Evolutionary conservation across 2,329 filamentous ascomycete genomes (phyloP).

Genomic region (Aspergillus jensenii): DNA sequence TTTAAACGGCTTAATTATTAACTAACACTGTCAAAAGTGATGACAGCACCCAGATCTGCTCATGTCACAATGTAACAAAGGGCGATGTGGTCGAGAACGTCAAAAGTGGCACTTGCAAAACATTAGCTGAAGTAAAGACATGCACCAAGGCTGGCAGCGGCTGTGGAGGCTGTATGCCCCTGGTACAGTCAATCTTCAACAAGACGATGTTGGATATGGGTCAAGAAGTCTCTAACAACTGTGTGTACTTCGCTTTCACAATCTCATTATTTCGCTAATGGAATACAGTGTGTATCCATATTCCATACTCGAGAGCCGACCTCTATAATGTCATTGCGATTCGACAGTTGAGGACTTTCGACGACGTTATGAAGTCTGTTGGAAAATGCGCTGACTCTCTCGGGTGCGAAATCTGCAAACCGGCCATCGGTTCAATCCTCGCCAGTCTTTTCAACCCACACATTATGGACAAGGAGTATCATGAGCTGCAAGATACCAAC

Average conservation of each 20-base stretch:
- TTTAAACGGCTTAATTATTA: background rate
- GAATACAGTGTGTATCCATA: conserved; percentile 69
- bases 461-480: conserved; percentile 67
- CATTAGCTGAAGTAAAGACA: conserved; percentile 77
- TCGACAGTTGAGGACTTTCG: conserved; percentile 71
- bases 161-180: conserved; percentile 85
- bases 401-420: conserved; percentile 86
- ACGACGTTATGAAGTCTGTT: conserved; percentile 73
- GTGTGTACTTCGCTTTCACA: conserved; percentile 22
- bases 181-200: conserved; percentile 88
- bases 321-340: conserved; percentile 88
- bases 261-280: conserved; percentile 5
- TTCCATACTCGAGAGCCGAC: conserved; percentile 78
- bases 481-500: conserved; percentile 86
- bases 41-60: conserved; percentile 86
- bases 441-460: conserved; percentile 81
- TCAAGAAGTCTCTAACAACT: conserved; percentile 79
- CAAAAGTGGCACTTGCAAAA: conserved; percentile 78
- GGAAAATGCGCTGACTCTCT: conserved; percentile 71
- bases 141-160: conserved; percentile 92
- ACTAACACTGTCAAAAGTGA: conserved; percentile 41
- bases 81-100: conserved; percentile 71
- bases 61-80: conserved; percentile 90
- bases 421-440: conserved; percentile 76
- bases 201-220: conserved; percentile 82